Base-by-base conservation (phyloP, 352 stramenopile species). In the Lagenidium giganteum region DNA sequence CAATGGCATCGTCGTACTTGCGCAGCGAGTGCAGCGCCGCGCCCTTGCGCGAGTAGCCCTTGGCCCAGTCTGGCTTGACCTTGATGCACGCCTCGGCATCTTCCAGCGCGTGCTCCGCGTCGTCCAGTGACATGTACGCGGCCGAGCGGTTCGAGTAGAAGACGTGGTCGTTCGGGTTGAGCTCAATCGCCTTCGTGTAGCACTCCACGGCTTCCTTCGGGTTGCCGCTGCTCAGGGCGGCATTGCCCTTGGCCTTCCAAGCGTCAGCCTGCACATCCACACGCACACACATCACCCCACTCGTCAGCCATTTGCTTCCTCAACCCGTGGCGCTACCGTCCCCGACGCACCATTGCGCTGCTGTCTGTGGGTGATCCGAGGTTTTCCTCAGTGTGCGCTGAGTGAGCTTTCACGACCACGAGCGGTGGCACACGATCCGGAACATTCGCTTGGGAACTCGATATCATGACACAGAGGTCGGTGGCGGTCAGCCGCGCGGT, bases 91-190 rank as follows among this genome's bases (percentile, higher is more conserved):
- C 47, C 36, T 98, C 87, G 8, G 96, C 96, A 68, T 99, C 97
- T 54, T 97, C 83, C 16, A 99, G 70, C 12, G 97, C 97, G 47
- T 96, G 91, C 23, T 85, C 46, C 6, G 83, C 83, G 60, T 98
- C 81, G 16, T 89, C 73, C 31, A 96, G 74, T 54, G 86, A 96
- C 38, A 99, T 64, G 57, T 99, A 99, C 24, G 97, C 97, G n/a
- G 96, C 97, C 45, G 92, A 98, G 27, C 97, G 87, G 76, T 99
- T 99, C 40, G 87, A 98, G 69, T 95, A 99, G 65, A 98, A 98
- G 11, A 99, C 90, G 67, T 99, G 91, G 67, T 98, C 97, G 51
- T 63, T 78, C 42, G 86, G 78, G 61, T 99, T 86, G 29, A 98
- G 51, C 28, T 88, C 87, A 53, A 99, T 99, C 42, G 96, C 96